Evolutionary conservation across 768 basidiomycete species (phyloP).

Genomic region (Bullera alba): DNA sequence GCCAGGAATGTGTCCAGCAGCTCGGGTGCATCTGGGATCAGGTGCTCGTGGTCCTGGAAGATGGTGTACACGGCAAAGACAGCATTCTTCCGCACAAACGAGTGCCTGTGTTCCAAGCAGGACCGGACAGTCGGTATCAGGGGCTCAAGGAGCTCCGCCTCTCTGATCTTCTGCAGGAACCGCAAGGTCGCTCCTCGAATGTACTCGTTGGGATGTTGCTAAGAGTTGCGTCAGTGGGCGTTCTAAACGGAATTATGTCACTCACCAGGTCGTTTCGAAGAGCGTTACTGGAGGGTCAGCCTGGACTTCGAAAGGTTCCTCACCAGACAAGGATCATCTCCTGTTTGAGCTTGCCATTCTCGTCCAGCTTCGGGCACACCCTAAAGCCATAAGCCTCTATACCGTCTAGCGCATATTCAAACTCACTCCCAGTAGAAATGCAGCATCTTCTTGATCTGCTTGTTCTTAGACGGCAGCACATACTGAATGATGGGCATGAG

Average conservation of each 20-base stretch:
- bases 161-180: conserved; percentile 93
- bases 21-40: conserved; percentile 94
- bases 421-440: conserved; percentile 49
- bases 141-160: conserved; percentile 88
- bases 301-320: conserved; percentile 44
- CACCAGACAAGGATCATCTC: conserved; percentile 99
- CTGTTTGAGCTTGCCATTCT: conserved; percentile 93
- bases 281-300: conserved; percentile 61
- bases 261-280: conserved; percentile 93
- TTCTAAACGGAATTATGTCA: conserved; percentile 9
- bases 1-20: conserved; percentile 92
- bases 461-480: conserved; percentile 89
- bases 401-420: neutral
- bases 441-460: conserved; percentile 91
- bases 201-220: conserved; percentile 99
- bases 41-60: conserved; percentile 85
- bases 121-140: conserved; percentile 86
- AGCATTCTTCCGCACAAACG: conserved; percentile 96
- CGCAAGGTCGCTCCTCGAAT: conserved; percentile 96
- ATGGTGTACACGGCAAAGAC: conserved; percentile 94
- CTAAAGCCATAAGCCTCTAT: conserved; percentile 42
- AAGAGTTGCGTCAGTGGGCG: neutral
- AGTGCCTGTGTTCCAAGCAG: conserved; percentile 94
- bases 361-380: conserved; percentile 95
- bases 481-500: conserved; percentile 99